Conservation (phyloP, 257 asterid species). For the Phtheirospermum japonicum region DNA sequence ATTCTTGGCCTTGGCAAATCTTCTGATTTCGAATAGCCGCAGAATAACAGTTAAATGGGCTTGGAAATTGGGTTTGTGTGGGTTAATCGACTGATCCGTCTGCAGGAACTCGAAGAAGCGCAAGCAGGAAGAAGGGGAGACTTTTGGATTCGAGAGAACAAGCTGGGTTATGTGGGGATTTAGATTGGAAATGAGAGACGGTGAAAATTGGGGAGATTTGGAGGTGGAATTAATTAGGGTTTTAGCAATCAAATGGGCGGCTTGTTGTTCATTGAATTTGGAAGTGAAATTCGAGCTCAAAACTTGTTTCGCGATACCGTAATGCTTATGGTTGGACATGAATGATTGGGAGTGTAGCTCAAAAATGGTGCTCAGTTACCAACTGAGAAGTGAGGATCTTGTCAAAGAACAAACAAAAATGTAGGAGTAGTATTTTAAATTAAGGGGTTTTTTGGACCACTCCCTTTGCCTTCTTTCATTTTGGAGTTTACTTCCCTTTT, state of each 20-base stretch:
- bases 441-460: no score
- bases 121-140: constrained; percentile 51
- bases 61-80: constrained; percentile 50
- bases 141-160: constrained; percentile 59
- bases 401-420: no score
- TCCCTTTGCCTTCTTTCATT: no score
- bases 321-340: constrained; percentile 49
- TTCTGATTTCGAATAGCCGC: constrained; percentile 56
- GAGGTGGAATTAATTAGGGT: constrained; percentile 39
- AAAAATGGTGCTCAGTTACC: background rate
- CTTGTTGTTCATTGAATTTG: constrained; percentile 36
- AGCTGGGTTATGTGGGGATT: constrained; percentile 45
- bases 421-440: no score
- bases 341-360: background rate
- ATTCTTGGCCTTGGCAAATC: constrained; percentile 59
- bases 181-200: constrained; percentile 43
- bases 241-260: constrained; percentile 55
- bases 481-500: no score
- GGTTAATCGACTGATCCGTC: constrained; percentile 27
- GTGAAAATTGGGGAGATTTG: constrained; percentile 28
- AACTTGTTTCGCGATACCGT: constrained; percentile 42
- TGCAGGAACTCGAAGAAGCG: constrained; percentile 57
- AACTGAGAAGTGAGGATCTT: no score
- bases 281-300: constrained; percentile 34
- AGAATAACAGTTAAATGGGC: constrained; percentile 45